A percentile compares a stretch with the other conserved stretches of the same genome.
These are phyloP conservation scores for Sutorius australiensis DNA, from an alignment of 768 basidiomycete genomes.

Conservation along the genomic window DNA sequence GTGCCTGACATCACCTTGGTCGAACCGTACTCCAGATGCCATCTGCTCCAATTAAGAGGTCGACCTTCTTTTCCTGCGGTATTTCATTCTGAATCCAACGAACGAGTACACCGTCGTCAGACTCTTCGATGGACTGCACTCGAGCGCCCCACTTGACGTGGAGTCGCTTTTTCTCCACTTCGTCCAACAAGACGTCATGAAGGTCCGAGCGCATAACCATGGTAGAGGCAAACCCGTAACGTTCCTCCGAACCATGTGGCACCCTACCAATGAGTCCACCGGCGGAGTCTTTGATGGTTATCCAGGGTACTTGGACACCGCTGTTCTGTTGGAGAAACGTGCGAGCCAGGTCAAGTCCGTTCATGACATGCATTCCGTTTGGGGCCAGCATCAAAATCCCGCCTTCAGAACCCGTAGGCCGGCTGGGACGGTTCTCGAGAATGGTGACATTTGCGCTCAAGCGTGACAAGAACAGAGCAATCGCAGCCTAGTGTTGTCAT, in stretches of 20 bases:
- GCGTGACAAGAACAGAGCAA: conserved; percentile 26
- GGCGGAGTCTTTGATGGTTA: conserved; percentile 21
- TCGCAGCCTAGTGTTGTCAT: conserved; percentile 10
- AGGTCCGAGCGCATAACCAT: conserved; percentile 29
- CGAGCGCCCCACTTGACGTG: conserved; percentile 23
- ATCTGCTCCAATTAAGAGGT: conserved; percentile 31
- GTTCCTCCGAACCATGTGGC: conserved; percentile 25
- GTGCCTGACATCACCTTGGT: conserved; percentile 12
- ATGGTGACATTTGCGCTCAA: conserved; percentile 15
- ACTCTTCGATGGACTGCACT: conserved; percentile 24
- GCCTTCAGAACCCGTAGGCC: conserved; percentile 19
- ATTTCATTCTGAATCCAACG: conserved; percentile 22
- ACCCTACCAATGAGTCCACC: conserved; percentile 22
- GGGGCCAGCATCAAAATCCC: conserved; percentile 28
- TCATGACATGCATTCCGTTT: conserved; percentile 29
- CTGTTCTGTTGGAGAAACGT: conserved; percentile 22
- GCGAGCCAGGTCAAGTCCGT: conserved; percentile 24
- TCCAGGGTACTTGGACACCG: conserved; percentile 16
- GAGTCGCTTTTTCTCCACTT: conserved; percentile 19
- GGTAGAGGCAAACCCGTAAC: conserved; percentile 27
- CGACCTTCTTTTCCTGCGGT: conserved; percentile 23
- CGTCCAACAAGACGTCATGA: conserved; percentile 31
- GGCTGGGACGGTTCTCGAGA: conserved; percentile 22
- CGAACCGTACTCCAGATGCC: conserved; percentile 31
- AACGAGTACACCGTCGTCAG: conserved; percentile 23